Evolutionary conservation across 2,329 filamentous ascomycete species (phyloP), one percentile per base, ranked within the genome.

Genomic region (Beauveria pseudobassiana): DNA sequence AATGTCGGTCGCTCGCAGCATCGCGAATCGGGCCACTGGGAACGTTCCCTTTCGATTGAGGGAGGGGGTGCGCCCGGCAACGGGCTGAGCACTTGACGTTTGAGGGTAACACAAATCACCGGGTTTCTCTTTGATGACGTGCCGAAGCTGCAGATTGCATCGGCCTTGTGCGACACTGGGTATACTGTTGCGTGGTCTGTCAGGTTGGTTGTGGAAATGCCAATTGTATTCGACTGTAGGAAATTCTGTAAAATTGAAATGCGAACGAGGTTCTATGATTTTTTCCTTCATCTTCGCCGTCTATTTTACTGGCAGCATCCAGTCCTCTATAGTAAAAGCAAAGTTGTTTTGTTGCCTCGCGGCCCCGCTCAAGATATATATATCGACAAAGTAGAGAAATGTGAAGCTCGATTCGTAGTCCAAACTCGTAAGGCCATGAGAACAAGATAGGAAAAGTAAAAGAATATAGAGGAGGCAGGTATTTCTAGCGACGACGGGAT

Each of bases 41-140:
- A 38, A 45, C n/a, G 2, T n/a, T 6, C 10, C 30, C 40, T 28
- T 50, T 42, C 14, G 7, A 28, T 4, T n/a, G 24, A 26, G 34
- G 49, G 10, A 24, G 50, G 28, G 55, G 16, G 40, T 30, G 48
- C 38, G n/a, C 48, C 38, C 24, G 24, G n/a, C 26, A n/a, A 20
- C 24, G 22, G 34, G 55, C 45, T 58, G 55, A 42, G 12, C 55
- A 18, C 45, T 6, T 22, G 43, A 16, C 30, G 30, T 50, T 58
- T 46, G 55, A 43, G 55, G 57, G 57, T 59, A 34, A 59, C 57
- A 59, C 57, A 46, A 20, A 20, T 59, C 57, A 52, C 34, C 9
- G 18, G 16, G 38, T n/a, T 50, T 50, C 43, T 48, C 26, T 58
- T 57, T 58, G 9, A 40, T 49, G 55, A 58, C 34, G 48, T 22